Evolutionary conservation across 1,139 yeast species (phyloP), one percentile per base, ranked within the genome.

Genomic region (Diutina ranongensis): DNA sequence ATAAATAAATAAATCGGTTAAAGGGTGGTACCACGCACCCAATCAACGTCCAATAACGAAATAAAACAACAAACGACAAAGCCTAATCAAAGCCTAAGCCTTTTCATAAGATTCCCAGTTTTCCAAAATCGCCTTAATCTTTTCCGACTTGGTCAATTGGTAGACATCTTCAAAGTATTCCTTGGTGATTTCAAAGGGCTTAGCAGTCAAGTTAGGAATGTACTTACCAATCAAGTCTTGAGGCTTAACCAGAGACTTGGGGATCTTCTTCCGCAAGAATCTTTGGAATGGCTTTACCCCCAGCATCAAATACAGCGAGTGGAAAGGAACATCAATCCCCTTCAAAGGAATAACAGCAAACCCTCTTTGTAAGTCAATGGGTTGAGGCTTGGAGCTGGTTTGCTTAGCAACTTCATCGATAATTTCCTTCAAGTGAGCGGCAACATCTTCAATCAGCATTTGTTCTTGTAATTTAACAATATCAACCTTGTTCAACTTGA

Each of bases 201-300:
- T 87, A 52, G 98, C 98, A 52, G 98, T 94, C 76, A 92, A 80
- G 74, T 92, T 92, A 55, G 99, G 99, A 74, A 92, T 88, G 68
- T 94, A 92, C 72, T 88, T 89, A 62, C 89, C 89, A 58, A 87
- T 80, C 69, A 92, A 77, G 63, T 87, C 87, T 52, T 92, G 84
- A 51, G 96, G 95, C 71, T 92, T 89, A 55, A 92, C 94, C 46
- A 96, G 94, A 55, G 87, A 85, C 72, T 84, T 86, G 54, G 95
- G 85, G 60, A 92, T 85, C 79, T 92, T 92, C 83, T 88, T 92
- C 64, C 83, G 81, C 71, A 92, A 76, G 80, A 92, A 94, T 71
- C 92, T 84, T 75, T 92, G 89, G 88, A 92, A 92, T 58, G 98
- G 98, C 69, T 88, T 89, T 52, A 92, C 99, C 68, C 99, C 99